A percentile compares a stretch with the other conserved stretches of the same genome.
These are phyloP conservation scores for Phytophthora melonis DNA, from an alignment of 352 stramenopile species.

Conservation along the genomic window DNA sequence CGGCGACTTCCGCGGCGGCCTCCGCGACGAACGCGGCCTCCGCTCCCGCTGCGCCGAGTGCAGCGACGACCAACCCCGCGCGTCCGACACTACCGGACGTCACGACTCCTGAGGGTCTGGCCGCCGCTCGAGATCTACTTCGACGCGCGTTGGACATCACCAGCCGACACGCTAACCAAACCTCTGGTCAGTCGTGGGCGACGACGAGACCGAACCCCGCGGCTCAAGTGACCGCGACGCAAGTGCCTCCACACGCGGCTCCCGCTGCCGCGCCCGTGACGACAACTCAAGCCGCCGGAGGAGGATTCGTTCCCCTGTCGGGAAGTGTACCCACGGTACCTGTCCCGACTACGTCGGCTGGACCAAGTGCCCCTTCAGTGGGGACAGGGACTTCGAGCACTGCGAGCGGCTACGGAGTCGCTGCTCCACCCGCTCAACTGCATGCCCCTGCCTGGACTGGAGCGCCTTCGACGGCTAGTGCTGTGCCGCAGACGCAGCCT, in stretches of 20 bases:
- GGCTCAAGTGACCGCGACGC: not conserved
- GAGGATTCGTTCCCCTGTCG: not conserved
- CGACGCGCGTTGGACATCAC: not conserved
- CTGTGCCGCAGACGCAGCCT: not conserved
- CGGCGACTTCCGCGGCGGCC: too few species aligned
- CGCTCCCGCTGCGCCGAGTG: too few species aligned
- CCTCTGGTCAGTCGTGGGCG: not conserved
- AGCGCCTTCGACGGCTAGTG: not conserved
- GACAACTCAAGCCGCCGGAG: not conserved
- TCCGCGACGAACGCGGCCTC: too few species aligned
- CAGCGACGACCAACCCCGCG: too few species aligned
- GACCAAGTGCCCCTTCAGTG: not conserved
- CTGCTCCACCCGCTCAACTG: too few species aligned
- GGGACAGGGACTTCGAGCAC: not conserved
- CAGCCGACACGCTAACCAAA: not conserved
- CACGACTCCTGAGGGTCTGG: too few species aligned
- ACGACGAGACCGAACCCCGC: not conserved
- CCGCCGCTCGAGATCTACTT: not conserved
- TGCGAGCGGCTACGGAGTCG: not conserved
- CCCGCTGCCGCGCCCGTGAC: too few species aligned
- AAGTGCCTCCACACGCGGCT: not conserved
- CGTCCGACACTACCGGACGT: too few species aligned
- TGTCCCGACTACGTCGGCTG: not conserved
- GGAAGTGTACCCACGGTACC: not conserved
- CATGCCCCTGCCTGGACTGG: not conserved